Base-by-base conservation (phyloP, 169 alveolate species). In the Babesia sp. region DNA sequence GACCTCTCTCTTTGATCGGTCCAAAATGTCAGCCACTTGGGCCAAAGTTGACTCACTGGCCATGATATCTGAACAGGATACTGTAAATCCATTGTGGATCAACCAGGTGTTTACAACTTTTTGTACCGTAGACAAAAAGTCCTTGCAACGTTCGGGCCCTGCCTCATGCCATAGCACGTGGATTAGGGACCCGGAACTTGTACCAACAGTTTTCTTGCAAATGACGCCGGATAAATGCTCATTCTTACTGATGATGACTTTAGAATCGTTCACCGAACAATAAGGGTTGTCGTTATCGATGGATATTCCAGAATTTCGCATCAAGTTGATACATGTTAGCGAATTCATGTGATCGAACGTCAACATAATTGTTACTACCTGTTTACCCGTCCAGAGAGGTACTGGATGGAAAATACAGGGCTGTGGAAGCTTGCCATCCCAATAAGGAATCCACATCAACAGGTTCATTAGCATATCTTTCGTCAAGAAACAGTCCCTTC, bases 341-440 rank as follows among this genome's bases (percentile, higher is more conserved):
- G 80, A 59, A 39, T 84, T 54, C 59, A 82, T 20, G 59, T 85
- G 92, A 69, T 90, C 90, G 66, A 90, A 85, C 26, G 99, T 98
- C 76, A 98, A 91, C 33, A 98, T 90, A 85, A 98, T 86, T 36
- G 99, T 91, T 77, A 98, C 91, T 44, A 98, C 92, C 91, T 98
- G 99, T 84, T 98, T 98, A 26, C 99, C 99, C 7, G 99, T 94
- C 99, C 99, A 97, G 63, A 96, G 90, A 28, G 98, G 98, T 73
- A 93, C 91, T 8, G 99, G 99, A 59, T 93, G 95, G 63, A 97
- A 81, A 56, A 98, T 98, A 34, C 99, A 97, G 1, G 99, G 99
- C 57, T 93, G 91, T 28, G 99, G 99, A 42, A 98, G 89, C 48
- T 90, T 93, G 45, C 99, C 99, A 78, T 94, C 95, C 96, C 98